Percentiles rank a stretch among this genome's conserved stretches.
Conservation (phyloP, 805 yeast genomes). For the Lachancea thermotolerans region DNA sequence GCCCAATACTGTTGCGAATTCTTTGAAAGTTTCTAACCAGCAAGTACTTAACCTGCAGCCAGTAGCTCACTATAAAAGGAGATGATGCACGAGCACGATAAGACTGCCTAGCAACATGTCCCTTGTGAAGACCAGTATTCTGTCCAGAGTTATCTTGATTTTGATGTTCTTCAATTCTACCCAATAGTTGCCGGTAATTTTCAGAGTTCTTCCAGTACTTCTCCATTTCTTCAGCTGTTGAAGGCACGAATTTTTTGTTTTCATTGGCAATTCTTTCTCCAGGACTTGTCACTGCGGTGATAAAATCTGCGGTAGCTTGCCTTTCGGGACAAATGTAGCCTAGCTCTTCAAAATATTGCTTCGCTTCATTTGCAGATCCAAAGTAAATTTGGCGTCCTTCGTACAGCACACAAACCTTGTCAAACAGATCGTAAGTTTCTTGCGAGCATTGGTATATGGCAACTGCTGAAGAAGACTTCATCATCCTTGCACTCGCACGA, state of each 20-base stretch:
- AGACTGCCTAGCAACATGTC: conserved; percentile 48
- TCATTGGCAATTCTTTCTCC: conserved; percentile 40
- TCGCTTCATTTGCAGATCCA: conserved; percentile 53
- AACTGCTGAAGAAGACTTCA: conserved; percentile 50
- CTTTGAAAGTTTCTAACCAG: conserved; percentile 43
- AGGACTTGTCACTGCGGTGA: conserved; percentile 66
- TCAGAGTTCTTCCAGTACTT: conserved; percentile 49
- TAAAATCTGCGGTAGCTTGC: conserved; percentile 64
- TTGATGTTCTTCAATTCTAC: conserved; percentile 41
- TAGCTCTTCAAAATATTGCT: conserved; percentile 52
- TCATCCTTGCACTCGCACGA: conserved; percentile 51
- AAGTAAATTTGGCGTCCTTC: conserved; percentile 57
- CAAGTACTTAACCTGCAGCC: conserved; percentile 45
- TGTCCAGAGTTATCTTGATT: conserved; percentile 19
- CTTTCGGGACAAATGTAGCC: conserved; percentile 59
- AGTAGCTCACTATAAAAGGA: conserved; percentile 46
- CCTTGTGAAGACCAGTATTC: conserved; percentile 23
- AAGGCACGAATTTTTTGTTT: conserved; percentile 45
- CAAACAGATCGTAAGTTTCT: conserved; percentile 56
- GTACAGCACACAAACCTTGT: conserved; percentile 54
- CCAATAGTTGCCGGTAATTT: conserved; percentile 34
- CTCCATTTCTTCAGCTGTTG: conserved; percentile 56
- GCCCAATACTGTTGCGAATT: conserved; percentile 43
- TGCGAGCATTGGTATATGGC: conserved; percentile 69
- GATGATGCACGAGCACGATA: conserved; percentile 40